phyloP scores from a whole-genome alignment of 2,329 filamentous ascomycete genomes.

The Ceratocystis cubensis region DNA sequence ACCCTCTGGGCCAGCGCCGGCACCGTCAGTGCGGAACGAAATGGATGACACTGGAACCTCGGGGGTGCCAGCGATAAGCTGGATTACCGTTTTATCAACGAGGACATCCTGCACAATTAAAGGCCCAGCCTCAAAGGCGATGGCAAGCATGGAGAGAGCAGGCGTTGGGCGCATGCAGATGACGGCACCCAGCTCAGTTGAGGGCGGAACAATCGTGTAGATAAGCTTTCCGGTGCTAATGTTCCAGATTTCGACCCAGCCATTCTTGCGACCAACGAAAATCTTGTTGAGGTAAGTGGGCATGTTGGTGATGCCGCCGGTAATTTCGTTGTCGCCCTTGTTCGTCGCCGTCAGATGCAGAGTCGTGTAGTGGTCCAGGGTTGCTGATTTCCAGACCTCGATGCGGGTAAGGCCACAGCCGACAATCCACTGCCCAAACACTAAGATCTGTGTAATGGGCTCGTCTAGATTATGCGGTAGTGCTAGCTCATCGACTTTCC shows the following conservation, averaged over 20 bases:
- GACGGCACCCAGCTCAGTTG: slow-evolving; percentile 62
- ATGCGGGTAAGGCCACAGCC: slow-evolving; percentile 63
- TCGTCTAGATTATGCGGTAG: slow-evolving; percentile 53
- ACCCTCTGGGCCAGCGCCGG: slow-evolving; percentile 80
- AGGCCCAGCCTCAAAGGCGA: slow-evolving; percentile 71
- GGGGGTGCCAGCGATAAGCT: slow-evolving; percentile 52
- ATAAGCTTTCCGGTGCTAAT: slow-evolving; percentile 82
- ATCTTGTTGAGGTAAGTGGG: slow-evolving; percentile 95
- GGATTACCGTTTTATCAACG: slow-evolving; percentile 59
- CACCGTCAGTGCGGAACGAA: slow-evolving; percentile 77
- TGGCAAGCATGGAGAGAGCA: slow-evolving; percentile 71
- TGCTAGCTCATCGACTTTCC: slow-evolving; percentile 64
- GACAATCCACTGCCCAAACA: slow-evolving; percentile 87
- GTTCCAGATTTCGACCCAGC: slow-evolving; percentile 94
- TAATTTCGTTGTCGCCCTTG: slow-evolving; percentile 54
- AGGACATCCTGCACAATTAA: slow-evolving; percentile 72
- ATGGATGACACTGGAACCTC: slow-evolving; percentile 64
- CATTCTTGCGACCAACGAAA: slow-evolving; percentile 75
- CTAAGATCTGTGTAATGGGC: slow-evolving; percentile 61
- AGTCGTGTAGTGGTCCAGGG: slow-evolving; percentile 81
- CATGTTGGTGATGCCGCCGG: slow-evolving; percentile 71
- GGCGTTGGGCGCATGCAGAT: slow-evolving; percentile 76
- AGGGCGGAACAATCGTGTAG: slow-evolving; percentile 73
- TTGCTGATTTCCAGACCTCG: slow-evolving; percentile 78
- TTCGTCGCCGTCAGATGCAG: slow-evolving; percentile 48